Evolutionary conservation across 495 filamentous ascomycete species (phyloP).

Genomic region (Trichoderma erinaceum): DNA sequence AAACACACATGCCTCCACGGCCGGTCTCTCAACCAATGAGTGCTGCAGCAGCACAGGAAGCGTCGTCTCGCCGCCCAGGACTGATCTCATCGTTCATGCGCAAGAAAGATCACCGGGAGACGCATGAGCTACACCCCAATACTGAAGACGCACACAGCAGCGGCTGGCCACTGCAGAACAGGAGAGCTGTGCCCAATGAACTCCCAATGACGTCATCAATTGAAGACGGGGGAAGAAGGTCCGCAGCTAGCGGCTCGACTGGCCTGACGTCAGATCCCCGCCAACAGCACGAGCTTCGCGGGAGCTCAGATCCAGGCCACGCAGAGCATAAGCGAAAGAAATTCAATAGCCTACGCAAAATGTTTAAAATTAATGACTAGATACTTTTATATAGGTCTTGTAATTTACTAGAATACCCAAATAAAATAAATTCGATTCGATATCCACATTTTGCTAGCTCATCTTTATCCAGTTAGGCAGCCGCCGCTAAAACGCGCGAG

Average conservation of each 20-base stretch:
- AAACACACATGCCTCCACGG: neutral
- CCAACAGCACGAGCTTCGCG: neutral
- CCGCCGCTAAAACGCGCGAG: too few relatives aligned
- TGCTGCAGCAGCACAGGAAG: neutral
- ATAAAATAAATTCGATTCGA: neutral
- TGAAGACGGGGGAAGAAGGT: neutral
- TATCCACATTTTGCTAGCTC: neutral
- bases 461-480: neutral
- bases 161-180: slow-evolving; percentile 2
- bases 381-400: neutral
- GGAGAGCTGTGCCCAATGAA: neutral
- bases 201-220: neutral
- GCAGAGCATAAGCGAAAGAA: slow-evolving; percentile 8
- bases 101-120: neutral
- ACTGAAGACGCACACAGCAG: neutral
- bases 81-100: neutral
- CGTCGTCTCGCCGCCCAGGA: neutral
- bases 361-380: slow-evolving; percentile 4
- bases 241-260: neutral
- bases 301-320: neutral
- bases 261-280: slow-evolving; percentile 4
- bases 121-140: neutral
- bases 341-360: neutral
- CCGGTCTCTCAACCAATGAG: neutral
- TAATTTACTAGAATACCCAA: neutral